phyloP scores from a whole-genome alignment of 2,329 filamentous ascomycete species.

The Monosporascus sp. region DNA sequence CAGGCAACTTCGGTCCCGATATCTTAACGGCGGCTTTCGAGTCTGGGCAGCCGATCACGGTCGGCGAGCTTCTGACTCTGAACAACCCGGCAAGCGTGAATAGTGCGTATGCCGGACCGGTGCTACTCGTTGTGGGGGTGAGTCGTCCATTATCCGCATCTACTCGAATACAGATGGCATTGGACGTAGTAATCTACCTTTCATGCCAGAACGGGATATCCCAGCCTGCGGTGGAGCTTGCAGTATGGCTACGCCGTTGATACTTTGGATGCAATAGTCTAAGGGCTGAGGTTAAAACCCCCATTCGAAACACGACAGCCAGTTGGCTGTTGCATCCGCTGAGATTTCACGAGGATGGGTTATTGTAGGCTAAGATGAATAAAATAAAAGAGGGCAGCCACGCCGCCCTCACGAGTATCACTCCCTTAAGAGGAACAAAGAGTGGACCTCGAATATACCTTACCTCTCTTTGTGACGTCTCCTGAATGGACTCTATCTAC shows the following conservation, averaged over 20 bases:
- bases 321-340: too few relatives aligned
- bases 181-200: neutral
- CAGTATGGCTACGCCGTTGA: conserved; percentile 34
- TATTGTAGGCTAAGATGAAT: too few relatives aligned
- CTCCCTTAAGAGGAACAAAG: too few relatives aligned
- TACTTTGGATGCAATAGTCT: conserved; percentile 19
- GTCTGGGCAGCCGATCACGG: conserved; percentile 48
- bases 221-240: conserved; percentile 60
- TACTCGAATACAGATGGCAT: too few relatives aligned
- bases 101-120: conserved; percentile 42
- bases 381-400: too few relatives aligned
- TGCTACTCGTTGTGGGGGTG: conserved; percentile 53
- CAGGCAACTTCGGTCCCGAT: conserved; percentile 47
- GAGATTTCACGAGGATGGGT: too few relatives aligned
- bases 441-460: too few relatives aligned
- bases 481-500: too few relatives aligned
- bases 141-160: conserved; percentile 7
- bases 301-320: too few relatives aligned
- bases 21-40: conserved; percentile 39
- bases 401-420: too few relatives aligned
- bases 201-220: conserved; percentile 34
- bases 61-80: conserved; percentile 54
- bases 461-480: too few relatives aligned
- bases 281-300: too few relatives aligned
- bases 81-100: conserved; percentile 28